phyloP scores from a whole-genome alignment of 805 yeast species.

The Teunomyces panamensis region DNA sequence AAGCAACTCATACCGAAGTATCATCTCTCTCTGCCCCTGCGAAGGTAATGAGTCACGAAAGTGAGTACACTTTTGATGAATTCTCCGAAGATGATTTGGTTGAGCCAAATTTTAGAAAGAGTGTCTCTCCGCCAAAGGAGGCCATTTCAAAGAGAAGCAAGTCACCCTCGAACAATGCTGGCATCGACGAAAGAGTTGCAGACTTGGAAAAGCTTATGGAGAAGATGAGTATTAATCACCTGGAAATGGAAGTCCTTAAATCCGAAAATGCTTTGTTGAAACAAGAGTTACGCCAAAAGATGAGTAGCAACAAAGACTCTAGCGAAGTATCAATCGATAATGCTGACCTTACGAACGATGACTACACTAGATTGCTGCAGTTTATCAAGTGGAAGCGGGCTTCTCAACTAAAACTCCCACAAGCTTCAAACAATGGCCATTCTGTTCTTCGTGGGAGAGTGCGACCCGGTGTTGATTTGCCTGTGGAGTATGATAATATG shows the following conservation, averaged over 20 bases:
- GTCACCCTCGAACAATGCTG: background rate
- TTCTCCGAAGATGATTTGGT: constrained; percentile 10
- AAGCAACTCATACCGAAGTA: constrained; percentile 10
- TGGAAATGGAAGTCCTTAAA: constrained; percentile 15
- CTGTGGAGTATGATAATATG: constrained; percentile 32
- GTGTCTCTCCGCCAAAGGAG: background rate
- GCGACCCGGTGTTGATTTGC: constrained; percentile 32
- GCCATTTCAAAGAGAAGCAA: background rate
- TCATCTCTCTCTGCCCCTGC: constrained; percentile 4
- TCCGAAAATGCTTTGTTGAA: constrained; percentile 13
- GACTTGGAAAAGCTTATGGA: constrained; percentile 15
- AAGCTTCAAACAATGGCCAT: background rate
- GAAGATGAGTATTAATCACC: constrained; percentile 8
- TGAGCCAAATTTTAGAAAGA: background rate
- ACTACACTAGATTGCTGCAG: constrained; percentile 15
- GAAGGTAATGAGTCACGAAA: background rate
- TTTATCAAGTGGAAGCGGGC: constrained; percentile 37
- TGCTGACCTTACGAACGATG: constrained; percentile 18
- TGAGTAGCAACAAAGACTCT: constrained; percentile 3
- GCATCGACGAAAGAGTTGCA: constrained; percentile 7
- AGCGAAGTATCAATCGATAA: constrained; percentile 19
- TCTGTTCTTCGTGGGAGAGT: constrained; percentile 28
- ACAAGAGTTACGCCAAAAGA: constrained; percentile 7
- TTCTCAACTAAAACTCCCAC: constrained; percentile 31
- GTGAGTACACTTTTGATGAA: constrained; percentile 32